Evolutionary conservation across 257 asterid species (phyloP).

Genomic region (Verbascum thapsus): DNA sequence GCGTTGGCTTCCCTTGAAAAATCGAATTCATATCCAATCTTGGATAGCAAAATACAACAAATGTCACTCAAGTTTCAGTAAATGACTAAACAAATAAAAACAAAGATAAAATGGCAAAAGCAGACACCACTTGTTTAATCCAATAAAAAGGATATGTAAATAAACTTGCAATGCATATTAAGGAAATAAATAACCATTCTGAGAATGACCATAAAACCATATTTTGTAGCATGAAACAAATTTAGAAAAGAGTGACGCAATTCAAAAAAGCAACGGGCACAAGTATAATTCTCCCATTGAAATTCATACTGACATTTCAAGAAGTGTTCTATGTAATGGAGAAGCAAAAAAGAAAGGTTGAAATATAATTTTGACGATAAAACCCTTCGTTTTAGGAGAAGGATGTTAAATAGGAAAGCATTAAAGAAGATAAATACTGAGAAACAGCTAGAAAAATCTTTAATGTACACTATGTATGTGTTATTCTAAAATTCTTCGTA

Average conservation of each 20-base stretch:
- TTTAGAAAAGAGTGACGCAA: neutral
- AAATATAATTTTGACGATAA: neutral
- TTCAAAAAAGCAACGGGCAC: neutral
- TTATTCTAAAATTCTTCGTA: neutral
- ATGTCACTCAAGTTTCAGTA: conserved; percentile 20
- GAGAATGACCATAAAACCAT: neutral
- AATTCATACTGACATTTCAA: conserved; percentile 6
- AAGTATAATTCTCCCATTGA: conserved; percentile 4
- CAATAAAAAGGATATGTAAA: neutral
- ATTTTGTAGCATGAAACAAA: conserved; percentile 7
- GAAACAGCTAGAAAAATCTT: conserved; percentile 17
- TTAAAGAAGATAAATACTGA: neutral
- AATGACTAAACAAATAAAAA: neutral
- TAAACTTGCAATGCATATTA: conserved; percentile 13
- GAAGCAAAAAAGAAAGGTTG: conserved; percentile 3
- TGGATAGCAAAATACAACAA: conserved; percentile 31
- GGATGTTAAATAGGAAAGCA: conserved; percentile 6
- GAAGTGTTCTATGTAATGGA: neutral
- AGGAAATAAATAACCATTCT: conserved; percentile 10
- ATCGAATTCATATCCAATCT: conserved; percentile 95
- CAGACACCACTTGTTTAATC: neutral
- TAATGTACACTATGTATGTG: conserved; percentile 2
- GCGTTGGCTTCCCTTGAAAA: conserved; percentile 94
- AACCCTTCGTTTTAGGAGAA: conserved; percentile 4
- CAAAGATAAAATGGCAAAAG: conserved; percentile 2